These are phyloP conservation scores for Halocafeteria seosinensis DNA, from an alignment of 108 stramenopile species.

Conservation along the genomic window DNA sequence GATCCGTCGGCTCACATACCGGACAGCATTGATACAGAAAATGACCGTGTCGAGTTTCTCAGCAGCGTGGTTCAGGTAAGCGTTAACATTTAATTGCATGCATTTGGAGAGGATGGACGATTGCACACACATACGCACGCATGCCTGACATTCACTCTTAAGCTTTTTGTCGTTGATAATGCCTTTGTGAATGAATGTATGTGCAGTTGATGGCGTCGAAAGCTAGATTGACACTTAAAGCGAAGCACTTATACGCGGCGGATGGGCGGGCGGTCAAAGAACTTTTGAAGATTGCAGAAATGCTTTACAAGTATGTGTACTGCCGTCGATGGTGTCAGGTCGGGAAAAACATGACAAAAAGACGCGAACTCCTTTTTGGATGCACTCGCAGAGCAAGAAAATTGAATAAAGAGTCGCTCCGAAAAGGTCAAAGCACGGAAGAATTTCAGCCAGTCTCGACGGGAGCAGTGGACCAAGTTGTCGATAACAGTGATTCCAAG, in stretches of 20 bases:
- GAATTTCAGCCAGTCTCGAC: no score
- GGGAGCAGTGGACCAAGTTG: background rate
- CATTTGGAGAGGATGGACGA: no score
- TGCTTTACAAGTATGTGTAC: conserved; percentile 38
- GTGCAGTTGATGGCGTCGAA: conserved; percentile 18
- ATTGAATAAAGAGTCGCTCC: conserved; percentile 8
- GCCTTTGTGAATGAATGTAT: no score
- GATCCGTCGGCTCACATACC: conserved; percentile 42
- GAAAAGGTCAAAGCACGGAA: background rate
- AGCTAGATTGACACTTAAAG: conserved; percentile 40
- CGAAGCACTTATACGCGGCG: conserved; percentile 53
- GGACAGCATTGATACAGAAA: conserved; percentile 47
- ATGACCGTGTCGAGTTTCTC: conserved; percentile 55
- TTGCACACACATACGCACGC: no score
- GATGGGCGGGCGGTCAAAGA: conserved; percentile 57
- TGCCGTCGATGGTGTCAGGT: no score
- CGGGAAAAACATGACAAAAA: no score
- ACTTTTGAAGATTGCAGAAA: conserved; percentile 44
- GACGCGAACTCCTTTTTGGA: no score
- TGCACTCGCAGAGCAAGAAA: no score
- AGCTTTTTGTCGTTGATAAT: no score
- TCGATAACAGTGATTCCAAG: background rate
- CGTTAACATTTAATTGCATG: no score
- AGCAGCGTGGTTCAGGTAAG: conserved; percentile 24
- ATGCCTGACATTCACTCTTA: no score